Percentiles rank a stretch among this genome's conserved stretches.
phyloP scores from a whole-genome alignment of 2,329 filamentous ascomycete species.

The Paracorniculantispora psalliotae region DNA sequence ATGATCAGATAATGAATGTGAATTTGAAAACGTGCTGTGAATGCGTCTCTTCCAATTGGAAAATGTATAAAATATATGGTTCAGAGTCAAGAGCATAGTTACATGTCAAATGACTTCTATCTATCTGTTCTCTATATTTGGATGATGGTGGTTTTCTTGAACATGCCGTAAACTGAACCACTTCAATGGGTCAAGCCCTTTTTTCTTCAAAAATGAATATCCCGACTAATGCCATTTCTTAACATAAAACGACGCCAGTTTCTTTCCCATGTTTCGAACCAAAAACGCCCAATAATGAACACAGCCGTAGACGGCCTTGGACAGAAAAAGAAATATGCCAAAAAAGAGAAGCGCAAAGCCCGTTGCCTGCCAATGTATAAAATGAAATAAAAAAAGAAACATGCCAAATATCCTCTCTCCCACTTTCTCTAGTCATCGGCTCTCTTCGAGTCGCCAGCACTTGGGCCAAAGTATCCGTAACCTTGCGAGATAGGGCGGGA shows the following conservation, averaged over 20 bases:
- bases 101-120: constrained; percentile 5
- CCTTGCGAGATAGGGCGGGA: constrained; percentile 27
- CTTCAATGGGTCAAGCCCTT: background rate
- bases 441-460: constrained; percentile 50
- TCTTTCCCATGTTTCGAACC: background rate
- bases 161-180: background rate
- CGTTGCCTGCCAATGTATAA: constrained; percentile 1
- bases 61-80: background rate
- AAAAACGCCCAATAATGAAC: background rate
- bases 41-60: background rate
- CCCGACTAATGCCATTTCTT: background rate
- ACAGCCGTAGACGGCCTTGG: background rate
- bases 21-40: too few relatives aligned
- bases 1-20: background rate
- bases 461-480: constrained; percentile 40
- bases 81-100: background rate
- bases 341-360: constrained; percentile 1
- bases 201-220: background rate
- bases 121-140: constrained; percentile 10
- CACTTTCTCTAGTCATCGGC: constrained; percentile 40
- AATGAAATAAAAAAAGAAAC: background rate
- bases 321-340: background rate
- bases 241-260: background rate
- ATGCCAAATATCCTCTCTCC: constrained; percentile 4
- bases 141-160: background rate